Evolutionary conservation across 2,329 filamentous ascomycete species (phyloP), one percentile per base, ranked within the genome.

Genomic region (Rachicladosporium sp.): DNA sequence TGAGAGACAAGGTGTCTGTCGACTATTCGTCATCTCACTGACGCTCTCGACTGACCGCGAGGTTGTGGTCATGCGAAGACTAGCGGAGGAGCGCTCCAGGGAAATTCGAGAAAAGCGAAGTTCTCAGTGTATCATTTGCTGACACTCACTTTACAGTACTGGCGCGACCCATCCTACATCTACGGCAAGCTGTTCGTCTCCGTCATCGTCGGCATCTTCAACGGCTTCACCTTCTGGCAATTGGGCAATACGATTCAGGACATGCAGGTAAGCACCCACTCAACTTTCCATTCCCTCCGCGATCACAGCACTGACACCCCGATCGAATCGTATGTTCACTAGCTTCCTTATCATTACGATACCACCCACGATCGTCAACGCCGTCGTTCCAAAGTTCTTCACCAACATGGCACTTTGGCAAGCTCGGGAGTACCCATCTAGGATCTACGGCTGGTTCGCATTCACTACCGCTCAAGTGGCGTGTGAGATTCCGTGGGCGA

Each of bases 271-370:
- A n/a, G n/a, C n/a, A n/a, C n/a, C n/a, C n/a, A n/a, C n/a, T n/a
- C n/a, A n/a, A n/a, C n/a, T n/a, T n/a, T n/a, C n/a, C n/a, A n/a
- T n/a, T n/a, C n/a, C n/a, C n/a, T n/a, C n/a, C n/a, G n/a, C n/a
- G n/a, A n/a, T n/a, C n/a, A n/a, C n/a, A n/a, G n/a, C n/a, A n/a
- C n/a, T n/a, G n/a, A n/a, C n/a, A n/a, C n/a, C n/a, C n/a, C n/a
- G n/a, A n/a, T n/a, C n/a, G n/a, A 77, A 83, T 60, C 73, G 81
- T 50, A 79, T 87, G 73, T 88, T 89, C 67, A 81, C 80, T 13
- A 72, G 79, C 44, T 69, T 80, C 37, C 59, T 80, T 30, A 68
- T 68, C 46, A 42, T 69, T 23, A 58, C 67, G 31, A 59, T 86
- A 38, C 78, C 81, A 0, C 78, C 81, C 0, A 79, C 80, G 15